Evolutionary conservation across 768 basidiomycete species (phyloP).

Genomic region (Leccinum obscurum): DNA sequence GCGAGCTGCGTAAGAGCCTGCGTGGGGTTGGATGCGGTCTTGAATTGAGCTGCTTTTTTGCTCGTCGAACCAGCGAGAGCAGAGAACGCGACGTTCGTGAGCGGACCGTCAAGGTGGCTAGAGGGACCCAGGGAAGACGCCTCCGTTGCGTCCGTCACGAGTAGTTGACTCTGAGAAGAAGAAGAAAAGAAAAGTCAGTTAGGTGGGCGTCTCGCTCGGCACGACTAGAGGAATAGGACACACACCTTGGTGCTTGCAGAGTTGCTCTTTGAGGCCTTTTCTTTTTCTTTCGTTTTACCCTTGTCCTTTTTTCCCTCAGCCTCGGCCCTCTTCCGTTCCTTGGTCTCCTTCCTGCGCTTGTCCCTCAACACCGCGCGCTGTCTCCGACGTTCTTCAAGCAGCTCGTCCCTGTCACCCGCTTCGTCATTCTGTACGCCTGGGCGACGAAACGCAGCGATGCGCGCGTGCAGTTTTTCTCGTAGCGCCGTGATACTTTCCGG

Average conservation of each 20-base stretch:
- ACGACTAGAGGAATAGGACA: constrained; percentile 3
- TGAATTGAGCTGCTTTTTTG: constrained; percentile 54
- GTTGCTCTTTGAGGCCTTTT: constrained; percentile 29
- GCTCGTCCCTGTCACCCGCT: constrained; percentile 70
- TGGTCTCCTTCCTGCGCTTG: constrained; percentile 74
- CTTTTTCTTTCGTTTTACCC: constrained; percentile 47
- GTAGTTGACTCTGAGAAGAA: constrained; percentile 57
- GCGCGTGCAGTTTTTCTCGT: constrained; percentile 72
- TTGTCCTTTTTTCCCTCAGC: constrained; percentile 44
- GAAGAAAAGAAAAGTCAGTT: neutral
- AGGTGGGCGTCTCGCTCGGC: neutral
- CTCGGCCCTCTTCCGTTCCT: constrained; percentile 70
- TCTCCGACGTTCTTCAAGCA: constrained; percentile 74
- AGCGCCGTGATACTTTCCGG: constrained; percentile 62
- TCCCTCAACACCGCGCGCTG: constrained; percentile 87
- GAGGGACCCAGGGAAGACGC: constrained; percentile 17
- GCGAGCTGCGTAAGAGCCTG: constrained; percentile 84
- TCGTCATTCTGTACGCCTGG: constrained; percentile 39
- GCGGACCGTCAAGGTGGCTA: constrained; percentile 39
- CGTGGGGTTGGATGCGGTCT: constrained; percentile 76
- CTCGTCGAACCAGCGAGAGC: constrained; percentile 49
- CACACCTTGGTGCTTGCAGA: constrained; percentile 55
- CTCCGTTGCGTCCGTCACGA: constrained; percentile 55
- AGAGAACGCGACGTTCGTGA: constrained; percentile 74
- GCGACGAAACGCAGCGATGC: constrained; percentile 64